Base-by-base conservation (phyloP, 176 grass and related monocot species). In the Pontederia paniculata region DNA sequence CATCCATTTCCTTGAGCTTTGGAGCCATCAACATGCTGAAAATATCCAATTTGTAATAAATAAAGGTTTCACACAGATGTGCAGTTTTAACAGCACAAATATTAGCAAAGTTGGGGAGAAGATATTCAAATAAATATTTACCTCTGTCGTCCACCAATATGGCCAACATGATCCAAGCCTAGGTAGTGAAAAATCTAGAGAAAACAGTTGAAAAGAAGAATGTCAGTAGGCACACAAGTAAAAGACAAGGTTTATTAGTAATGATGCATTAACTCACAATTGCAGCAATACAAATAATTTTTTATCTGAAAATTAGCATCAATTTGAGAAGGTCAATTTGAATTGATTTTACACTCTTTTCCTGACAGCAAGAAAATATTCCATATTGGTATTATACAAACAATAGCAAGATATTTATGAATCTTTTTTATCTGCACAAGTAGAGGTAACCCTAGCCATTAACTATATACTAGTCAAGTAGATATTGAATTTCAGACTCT, bases 1-100 rank as follows among this genome's bases (percentile, higher is more conserved):
- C 80, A 81, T 97, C 86, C 83, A 97, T 97, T 55, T 97, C 91
- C 68, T 87, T 97, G 61, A 97, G 80, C 74, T 90, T 97, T 72
- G 76, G 77, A 50, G 74, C 18, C 91, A 97, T 97, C 74, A 90
- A 74, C 53, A 66, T 58, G 65, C 91, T 97, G 72, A 68, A 17
- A 37, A 69, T 66, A 74, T 74, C 6, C 20, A 58, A 67, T n/a
- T 66, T 78, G 51, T 21, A 78, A 21, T 53, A 48, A 45, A n/a
- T n/a, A 61, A 52, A 15, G 16, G 22, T 20, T 14, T 9, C 8
- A 18, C 20, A 2, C 9, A 18, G 5, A 48, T 44, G 65, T 2
- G 44, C 41, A 61, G 18, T 58, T 23, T 14, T 9, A 4, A 31
- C 11, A 66, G 58, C 68, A 48, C 31, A 65, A 45, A 17, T 54